Evolutionary conservation across 345 rosid genomes (phyloP).

Genomic region (Eucalyptus regnans): DNA sequence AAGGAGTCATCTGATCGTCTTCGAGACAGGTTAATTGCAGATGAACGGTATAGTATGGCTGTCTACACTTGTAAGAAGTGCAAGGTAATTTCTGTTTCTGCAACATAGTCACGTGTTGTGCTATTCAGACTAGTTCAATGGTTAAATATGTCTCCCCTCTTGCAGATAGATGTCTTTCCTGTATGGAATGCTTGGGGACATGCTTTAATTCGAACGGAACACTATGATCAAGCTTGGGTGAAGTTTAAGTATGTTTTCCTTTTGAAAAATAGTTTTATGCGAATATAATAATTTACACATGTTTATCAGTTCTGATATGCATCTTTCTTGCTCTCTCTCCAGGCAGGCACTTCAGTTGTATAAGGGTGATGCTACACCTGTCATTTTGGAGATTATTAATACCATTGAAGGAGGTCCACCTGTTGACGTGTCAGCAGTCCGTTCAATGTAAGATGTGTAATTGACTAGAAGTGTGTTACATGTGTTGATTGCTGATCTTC

Average conservation of each 20-base stretch:
- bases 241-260: slow-evolving; percentile 70
- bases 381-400: slow-evolving; percentile 72
- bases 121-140: not conserved
- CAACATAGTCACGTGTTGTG: not conserved
- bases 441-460: slow-evolving; percentile 64
- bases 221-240: slow-evolving; percentile 83
- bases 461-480: not conserved
- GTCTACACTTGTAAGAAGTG: slow-evolving; percentile 95
- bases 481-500: not conserved
- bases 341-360: slow-evolving; percentile 92
- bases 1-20: slow-evolving; percentile 68
- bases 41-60: slow-evolving; percentile 96
- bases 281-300: not conserved
- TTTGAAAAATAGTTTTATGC: not conserved
- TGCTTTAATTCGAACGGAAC: slow-evolving; percentile 93
- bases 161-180: slow-evolving; percentile 87
- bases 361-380: slow-evolving; percentile 66
- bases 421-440: slow-evolving; percentile 81
- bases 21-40: slow-evolving; percentile 81
- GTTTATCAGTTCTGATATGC: not conserved
- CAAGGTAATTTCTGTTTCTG: slow-evolving; percentile 42
- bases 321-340: slow-evolving; percentile 13
- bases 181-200: slow-evolving; percentile 99
- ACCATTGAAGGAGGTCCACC: slow-evolving; percentile 97
- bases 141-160: not conserved